phyloP scores from a whole-genome alignment of 768 basidiomycete genomes.

The Auriscalpium orientale region DNA sequence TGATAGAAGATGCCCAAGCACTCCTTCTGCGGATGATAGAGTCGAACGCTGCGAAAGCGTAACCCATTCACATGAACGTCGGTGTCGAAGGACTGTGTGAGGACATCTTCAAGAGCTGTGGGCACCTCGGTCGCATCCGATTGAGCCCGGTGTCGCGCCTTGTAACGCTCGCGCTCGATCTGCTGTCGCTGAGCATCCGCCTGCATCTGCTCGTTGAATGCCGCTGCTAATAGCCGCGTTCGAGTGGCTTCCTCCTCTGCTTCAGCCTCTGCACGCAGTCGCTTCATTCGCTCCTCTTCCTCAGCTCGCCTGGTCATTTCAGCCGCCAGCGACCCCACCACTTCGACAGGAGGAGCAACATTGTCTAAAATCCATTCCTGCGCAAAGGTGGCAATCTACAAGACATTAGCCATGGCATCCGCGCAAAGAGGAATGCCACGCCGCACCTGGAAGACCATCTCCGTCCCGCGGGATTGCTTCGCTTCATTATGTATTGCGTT shows the following conservation, averaged over 20 bases:
- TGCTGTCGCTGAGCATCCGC: constrained; percentile 57
- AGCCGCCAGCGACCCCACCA: constrained; percentile 62
- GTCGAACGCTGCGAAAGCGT: constrained; percentile 54
- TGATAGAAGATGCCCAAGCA: constrained; percentile 60
- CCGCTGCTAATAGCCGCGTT: constrained; percentile 37
- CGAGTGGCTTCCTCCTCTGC: constrained; percentile 42
- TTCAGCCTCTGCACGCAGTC: constrained; percentile 50
- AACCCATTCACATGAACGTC: constrained; percentile 55
- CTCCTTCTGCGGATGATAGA: constrained; percentile 67
- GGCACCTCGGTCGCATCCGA: constrained; percentile 69
- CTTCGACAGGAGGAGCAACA: constrained; percentile 49
- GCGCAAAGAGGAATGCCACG: constrained; percentile 13
- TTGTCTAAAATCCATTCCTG: constrained; percentile 66
- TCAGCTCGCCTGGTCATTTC: constrained; percentile 71
- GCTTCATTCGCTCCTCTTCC: constrained; percentile 57
- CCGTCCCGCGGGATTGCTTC: constrained; percentile 55
- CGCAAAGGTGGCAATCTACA: constrained; percentile 55
- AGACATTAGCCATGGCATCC: not conserved
- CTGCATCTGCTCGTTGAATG: constrained; percentile 58
- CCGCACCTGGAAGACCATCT: constrained; percentile 73
- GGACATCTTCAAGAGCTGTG: constrained; percentile 23
- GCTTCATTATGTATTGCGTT: constrained; percentile 60
- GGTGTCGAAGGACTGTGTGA: constrained; percentile 52
- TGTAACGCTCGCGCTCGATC: constrained; percentile 43
- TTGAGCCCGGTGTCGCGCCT: constrained; percentile 54